Percentiles rank a stretch among this genome's conserved stretches.
phyloP scores from a whole-genome alignment of 176 grass and related monocot genomes.

The Guadua angustifolia region DNA sequence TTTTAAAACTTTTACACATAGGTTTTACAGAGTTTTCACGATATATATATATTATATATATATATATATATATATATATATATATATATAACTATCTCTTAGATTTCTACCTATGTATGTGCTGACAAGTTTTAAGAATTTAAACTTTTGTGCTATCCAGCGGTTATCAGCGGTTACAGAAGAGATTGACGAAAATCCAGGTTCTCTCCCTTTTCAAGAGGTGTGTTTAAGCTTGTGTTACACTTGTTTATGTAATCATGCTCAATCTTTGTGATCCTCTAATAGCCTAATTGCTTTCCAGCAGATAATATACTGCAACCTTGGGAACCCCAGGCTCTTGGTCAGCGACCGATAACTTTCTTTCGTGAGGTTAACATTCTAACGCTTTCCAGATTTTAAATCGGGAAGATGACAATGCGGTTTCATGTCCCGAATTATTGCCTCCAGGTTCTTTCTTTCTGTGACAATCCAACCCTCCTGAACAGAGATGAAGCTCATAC shows the following conservation, averaged over 20 bases:
- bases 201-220: conserved; percentile 69
- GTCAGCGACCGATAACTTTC: conserved; percentile 66
- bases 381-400: neutral
- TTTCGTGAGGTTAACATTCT: conserved; percentile 61
- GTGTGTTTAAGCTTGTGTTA: conserved; percentile 44
- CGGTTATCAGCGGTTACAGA: conserved; percentile 57
- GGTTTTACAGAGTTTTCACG: too few relatives aligned
- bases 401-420: neutral
- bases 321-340: conserved; percentile 75
- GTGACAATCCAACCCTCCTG: conserved; percentile 69
- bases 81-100: too few relatives aligned
- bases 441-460: conserved; percentile 73
- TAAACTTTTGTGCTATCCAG: conserved; percentile 50
- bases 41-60: too few relatives aligned
- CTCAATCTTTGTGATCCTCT: neutral
- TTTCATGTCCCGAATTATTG: neutral
- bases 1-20: too few relatives aligned
- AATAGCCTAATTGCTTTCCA: neutral
- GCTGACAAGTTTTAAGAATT: too few relatives aligned
- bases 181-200: conserved; percentile 58
- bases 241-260: neutral
- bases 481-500: conserved; percentile 45
- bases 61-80: too few relatives aligned
- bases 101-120: too few relatives aligned
- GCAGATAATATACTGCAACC: conserved; percentile 74